Percentiles rank a stretch among this genome's conserved stretches.
These are phyloP conservation scores for Arabidopsis hybrid DNA, from an alignment of 441 rosid genomes.

Conservation along the genomic window DNA sequence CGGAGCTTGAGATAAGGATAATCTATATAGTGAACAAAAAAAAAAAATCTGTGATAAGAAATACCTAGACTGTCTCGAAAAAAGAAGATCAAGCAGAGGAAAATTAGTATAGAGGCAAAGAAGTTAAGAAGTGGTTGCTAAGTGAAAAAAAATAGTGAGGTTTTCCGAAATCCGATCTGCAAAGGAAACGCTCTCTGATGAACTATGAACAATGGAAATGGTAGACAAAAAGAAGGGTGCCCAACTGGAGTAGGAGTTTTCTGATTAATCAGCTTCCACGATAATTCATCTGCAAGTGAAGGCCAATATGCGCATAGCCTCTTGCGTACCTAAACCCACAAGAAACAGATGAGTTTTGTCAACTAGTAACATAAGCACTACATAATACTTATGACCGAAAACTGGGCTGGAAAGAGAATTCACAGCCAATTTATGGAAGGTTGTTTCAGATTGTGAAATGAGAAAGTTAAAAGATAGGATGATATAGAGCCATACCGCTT, in stretches of 20 bases:
- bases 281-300: slow-evolving; percentile 71
- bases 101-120: slow-evolving; percentile 12
- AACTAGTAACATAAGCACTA: neutral
- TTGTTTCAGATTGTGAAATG: slow-evolving; percentile 8
- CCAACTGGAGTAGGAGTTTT: slow-evolving; percentile 59
- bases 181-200: slow-evolving; percentile 19
- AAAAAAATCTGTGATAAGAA: slow-evolving; percentile 37
- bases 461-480: slow-evolving; percentile 24
- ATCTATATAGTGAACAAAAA: slow-evolving; percentile 57
- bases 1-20: slow-evolving; percentile 58
- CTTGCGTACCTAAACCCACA: slow-evolving; percentile 70
- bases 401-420: neutral
- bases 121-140: slow-evolving; percentile 11
- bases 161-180: neutral
- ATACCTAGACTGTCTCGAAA: slow-evolving; percentile 3
- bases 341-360: slow-evolving; percentile 17
- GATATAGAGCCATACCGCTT: slow-evolving; percentile 56
- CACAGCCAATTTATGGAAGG: slow-evolving; percentile 5
- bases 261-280: slow-evolving; percentile 63
- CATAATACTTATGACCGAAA: neutral
- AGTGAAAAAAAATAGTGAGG: slow-evolving; percentile 11
- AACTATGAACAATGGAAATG: slow-evolving; percentile 9
- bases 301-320: slow-evolving; percentile 77
- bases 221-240: slow-evolving; percentile 30
- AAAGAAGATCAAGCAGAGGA: slow-evolving; percentile 24